Percentiles rank a stretch among this genome's conserved stretches.
Conservation (phyloP, 2,329 filamentous ascomycete genomes). For the Sclerotinia subarctica region DNA sequence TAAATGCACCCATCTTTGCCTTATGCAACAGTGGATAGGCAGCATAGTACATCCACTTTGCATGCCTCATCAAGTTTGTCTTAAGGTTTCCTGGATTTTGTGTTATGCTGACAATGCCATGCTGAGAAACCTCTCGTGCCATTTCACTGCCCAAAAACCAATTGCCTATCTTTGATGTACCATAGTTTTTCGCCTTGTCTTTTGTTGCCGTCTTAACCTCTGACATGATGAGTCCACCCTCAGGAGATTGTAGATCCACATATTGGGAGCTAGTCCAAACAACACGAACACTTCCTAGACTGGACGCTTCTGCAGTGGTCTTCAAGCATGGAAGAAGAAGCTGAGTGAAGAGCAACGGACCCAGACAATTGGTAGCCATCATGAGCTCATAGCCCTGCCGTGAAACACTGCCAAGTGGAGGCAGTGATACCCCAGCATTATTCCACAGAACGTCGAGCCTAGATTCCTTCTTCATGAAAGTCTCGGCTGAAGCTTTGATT, state of each 20-base stretch:
- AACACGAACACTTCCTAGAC: conserved; percentile 19
- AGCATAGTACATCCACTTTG: neutral
- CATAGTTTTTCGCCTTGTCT: conserved; percentile 23
- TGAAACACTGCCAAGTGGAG: conserved; percentile 21
- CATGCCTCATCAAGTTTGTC: conserved; percentile 13
- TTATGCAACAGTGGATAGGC: neutral
- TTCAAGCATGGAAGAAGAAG: conserved; percentile 44
- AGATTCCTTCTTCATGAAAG: conserved; percentile 38
- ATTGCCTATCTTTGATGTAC: conserved; percentile 26
- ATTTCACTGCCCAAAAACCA: conserved; percentile 27
- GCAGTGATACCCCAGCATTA: conserved; percentile 40
- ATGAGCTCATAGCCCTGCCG: conserved; percentile 24
- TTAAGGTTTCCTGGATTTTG: conserved; percentile 30
- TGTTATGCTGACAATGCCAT: conserved; percentile 26
- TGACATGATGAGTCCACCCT: conserved; percentile 6
- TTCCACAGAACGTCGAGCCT: conserved; percentile 42
- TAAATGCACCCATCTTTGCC: conserved; percentile 21
- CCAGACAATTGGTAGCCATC: conserved; percentile 26
- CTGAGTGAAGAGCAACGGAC: conserved; percentile 26
- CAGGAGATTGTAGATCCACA: conserved; percentile 16
- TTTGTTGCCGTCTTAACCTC: neutral
- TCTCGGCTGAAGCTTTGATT: conserved; percentile 38
- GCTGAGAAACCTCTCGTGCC: neutral
- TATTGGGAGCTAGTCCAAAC: conserved; percentile 23
- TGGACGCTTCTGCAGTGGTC: conserved; percentile 5